phyloP scores from a whole-genome alignment of 1,284 basidiomycete species.

The Ganoderma leucocontextum region DNA sequence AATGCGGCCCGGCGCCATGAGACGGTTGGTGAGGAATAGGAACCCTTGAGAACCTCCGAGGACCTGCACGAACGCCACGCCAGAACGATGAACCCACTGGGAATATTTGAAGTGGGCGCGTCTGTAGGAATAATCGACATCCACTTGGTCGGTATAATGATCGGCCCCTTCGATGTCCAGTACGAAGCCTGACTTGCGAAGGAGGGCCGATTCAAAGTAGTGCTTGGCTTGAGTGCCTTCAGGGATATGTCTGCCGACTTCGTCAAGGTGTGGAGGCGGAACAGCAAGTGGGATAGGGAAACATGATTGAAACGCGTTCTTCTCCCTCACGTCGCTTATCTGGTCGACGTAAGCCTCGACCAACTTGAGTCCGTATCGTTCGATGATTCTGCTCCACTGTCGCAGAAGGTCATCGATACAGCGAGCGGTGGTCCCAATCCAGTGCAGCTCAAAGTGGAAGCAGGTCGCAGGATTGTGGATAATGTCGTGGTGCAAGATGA shows the following conservation, averaged over 20 bases:
- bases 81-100: conserved; percentile 90
- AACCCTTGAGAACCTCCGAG: conserved; percentile 83
- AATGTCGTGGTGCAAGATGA: conserved; percentile 90
- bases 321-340: conserved; percentile 82
- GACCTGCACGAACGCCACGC: conserved; percentile 88
- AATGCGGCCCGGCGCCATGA: conserved; percentile 75
- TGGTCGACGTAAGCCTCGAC: conserved; percentile 93
- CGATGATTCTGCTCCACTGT: conserved; percentile 86
- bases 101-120: conserved; percentile 80
- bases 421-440: conserved; percentile 97
- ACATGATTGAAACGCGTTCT: conserved; percentile 90
- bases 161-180: conserved; percentile 86
- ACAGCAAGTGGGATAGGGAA: conserved; percentile 81
- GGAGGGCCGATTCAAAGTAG: conserved; percentile 85
- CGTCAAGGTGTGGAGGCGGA: conserved; percentile 75
- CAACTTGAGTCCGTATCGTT: conserved; percentile 90
- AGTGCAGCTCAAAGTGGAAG: conserved; percentile 96
- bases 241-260: conserved; percentile 73
- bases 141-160: conserved; percentile 80
- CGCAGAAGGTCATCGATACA: conserved; percentile 92
- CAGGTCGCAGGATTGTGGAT: conserved; percentile 92
- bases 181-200: conserved; percentile 83
- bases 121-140: conserved; percentile 91
- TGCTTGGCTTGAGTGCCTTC: conserved; percentile 68
- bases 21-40: conserved; percentile 87